Evolutionary conservation across 2,329 filamentous ascomycete genomes (phyloP), one percentile per base, ranked within the genome.

Genomic region (Fusarium sororula): DNA sequence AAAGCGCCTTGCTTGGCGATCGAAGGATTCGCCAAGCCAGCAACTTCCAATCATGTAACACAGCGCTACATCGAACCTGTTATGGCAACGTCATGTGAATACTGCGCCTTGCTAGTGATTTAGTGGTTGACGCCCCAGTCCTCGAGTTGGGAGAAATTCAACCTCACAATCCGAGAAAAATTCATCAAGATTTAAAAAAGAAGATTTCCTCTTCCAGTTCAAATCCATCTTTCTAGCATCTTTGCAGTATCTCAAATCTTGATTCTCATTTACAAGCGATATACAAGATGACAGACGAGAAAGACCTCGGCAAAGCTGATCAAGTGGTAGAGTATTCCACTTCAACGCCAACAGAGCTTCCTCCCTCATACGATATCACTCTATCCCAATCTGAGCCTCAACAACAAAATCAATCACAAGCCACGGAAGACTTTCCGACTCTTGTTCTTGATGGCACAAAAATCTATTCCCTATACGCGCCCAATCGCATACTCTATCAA

Each of bases 401-500:
- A 20, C 35, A 65, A 8, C 37, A 59, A 11, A 35, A 59, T 11
- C 45, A 68, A 42, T 14, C 38, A n/a, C 58, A 60, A 17, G 18
- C 53, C 12, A 50, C 62, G 0, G 74, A 75, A 38, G 57, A 68
- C 22, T 42, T 70, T 4, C 69, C 76, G 1, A 77, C 70, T 14
- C 47, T 79, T 7, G 53, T 79, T 20, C 63, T 79, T 1, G 74
- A 80, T 10, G 75, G 67, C 22, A 62, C 48, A 28, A 62, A 41
- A 14, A 75, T 80, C 32, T 78, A 75, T 38, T 73, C 78, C 5
- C 26, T 62, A 9, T 61, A 73, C 7, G 69, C 70, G 0, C 77
- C 71, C 9, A 65, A 63, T 17, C 75, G 58, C 5, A 63, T 58
- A 3, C 72, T 81, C 10, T 81, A 80, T 38, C 68, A 76, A 22